Conservation (phyloP, 305 asterid species). For the Rubia occidens region DNA sequence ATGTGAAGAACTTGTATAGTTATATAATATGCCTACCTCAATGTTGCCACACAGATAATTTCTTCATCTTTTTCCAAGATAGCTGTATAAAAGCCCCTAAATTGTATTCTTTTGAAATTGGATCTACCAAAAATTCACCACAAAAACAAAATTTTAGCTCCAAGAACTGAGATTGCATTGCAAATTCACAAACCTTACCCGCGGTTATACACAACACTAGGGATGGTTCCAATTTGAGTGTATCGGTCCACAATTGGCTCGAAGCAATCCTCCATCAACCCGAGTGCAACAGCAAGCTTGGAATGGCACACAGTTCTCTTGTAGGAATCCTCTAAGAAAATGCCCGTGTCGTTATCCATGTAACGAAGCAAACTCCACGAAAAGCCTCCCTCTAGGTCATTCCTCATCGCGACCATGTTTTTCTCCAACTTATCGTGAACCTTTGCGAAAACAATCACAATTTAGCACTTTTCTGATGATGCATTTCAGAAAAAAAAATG, state of each 20-base stretch:
- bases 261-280: constrained; percentile 47
- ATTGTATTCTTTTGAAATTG: constrained; percentile 38
- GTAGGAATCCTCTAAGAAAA: constrained; percentile 24
- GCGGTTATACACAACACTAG: constrained; percentile 45
- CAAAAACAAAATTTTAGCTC: no score
- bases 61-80: constrained; percentile 48
- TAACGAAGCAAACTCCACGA: constrained; percentile 46
- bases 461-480: not conserved
- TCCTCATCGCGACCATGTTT: constrained; percentile 26
- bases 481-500: not conserved
- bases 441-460: not conserved
- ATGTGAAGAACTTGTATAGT: not conserved
- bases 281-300: constrained; percentile 44
- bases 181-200: constrained; percentile 27
- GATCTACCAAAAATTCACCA: constrained; percentile 27
- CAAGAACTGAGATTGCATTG: not conserved
- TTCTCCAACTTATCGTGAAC: constrained; percentile 21
- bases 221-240: constrained; percentile 30
- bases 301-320: constrained; percentile 37
- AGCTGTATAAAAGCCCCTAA: constrained; percentile 41
- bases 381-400: constrained; percentile 30
- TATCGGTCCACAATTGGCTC: constrained; percentile 35
- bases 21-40: constrained; percentile 25
- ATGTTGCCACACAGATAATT: constrained; percentile 44
- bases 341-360: constrained; percentile 23